Conservation (phyloP, 768 basidiomycete genomes). For the Phylloporus arenicola region DNA sequence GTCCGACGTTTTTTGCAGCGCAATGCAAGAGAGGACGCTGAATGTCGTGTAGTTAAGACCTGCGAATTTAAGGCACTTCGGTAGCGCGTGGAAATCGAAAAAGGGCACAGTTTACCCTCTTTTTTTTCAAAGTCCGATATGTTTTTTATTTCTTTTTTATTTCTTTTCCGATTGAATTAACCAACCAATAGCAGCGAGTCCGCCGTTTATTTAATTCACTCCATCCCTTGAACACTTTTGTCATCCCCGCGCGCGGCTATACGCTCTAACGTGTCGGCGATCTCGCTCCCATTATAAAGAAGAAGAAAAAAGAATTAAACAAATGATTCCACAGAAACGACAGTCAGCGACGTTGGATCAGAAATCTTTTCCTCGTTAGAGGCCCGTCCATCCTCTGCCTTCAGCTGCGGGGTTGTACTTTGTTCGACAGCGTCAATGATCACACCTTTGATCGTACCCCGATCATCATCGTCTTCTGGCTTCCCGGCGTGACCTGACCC, state of each 20-base stretch:
- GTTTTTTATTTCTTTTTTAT: conserved; percentile 6
- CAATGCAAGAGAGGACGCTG: conserved; percentile 30
- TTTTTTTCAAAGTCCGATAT: conserved; percentile 34
- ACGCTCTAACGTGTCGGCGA: not conserved
- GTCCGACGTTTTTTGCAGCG: conserved; percentile 27
- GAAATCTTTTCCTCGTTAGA: conserved; percentile 21
- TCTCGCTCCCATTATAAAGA: conserved; percentile 1
- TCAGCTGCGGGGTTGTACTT: not conserved
- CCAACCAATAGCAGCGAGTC: too few relatives aligned
- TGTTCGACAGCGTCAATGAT: conserved; percentile 17
- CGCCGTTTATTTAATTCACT: conserved; percentile 9
- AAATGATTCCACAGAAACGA: conserved; percentile 19
- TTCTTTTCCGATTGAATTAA: conserved; percentile 1
- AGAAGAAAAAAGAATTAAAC: conserved; percentile 9
- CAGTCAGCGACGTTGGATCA: conserved; percentile 13
- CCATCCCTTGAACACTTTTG: conserved; percentile 17
- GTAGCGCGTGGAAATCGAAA: conserved; percentile 37
- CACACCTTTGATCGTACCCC: conserved; percentile 34
- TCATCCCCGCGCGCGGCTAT: conserved; percentile 11
- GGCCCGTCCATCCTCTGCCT: not conserved
- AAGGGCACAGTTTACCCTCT: conserved; percentile 28
- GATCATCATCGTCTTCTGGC: conserved; percentile 39
- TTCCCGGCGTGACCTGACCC: conserved; percentile 6
- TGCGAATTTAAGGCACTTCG: conserved; percentile 39
- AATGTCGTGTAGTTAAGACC: conserved; percentile 27